Evolutionary conservation across 1,284 basidiomycete species (phyloP).

Genomic region (Ganoderma boninense): DNA sequence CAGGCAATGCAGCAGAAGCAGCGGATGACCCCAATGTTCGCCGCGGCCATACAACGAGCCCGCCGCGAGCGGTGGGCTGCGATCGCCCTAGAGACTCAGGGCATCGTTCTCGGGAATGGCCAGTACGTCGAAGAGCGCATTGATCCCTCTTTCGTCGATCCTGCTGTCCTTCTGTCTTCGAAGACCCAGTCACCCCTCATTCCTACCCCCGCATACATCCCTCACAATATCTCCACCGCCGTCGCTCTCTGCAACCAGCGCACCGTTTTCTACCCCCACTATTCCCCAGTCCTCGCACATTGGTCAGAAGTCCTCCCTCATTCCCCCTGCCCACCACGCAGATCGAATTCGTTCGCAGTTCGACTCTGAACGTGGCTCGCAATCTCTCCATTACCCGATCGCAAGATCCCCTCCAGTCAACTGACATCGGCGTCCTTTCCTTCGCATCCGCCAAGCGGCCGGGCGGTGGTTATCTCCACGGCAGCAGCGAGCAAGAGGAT

Average conservation of each 20-base stretch:
- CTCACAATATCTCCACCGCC: conserved; percentile 49
- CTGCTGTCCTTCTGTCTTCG: neutral
- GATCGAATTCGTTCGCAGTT: conserved; percentile 43
- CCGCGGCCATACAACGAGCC: conserved; percentile 29
- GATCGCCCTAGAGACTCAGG: conserved; percentile 51
- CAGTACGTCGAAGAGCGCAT: conserved; percentile 52
- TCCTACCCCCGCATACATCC: conserved; percentile 16
- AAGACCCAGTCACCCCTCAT: conserved; percentile 30
- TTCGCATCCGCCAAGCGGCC: conserved; percentile 56
- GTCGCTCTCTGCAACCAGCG: conserved; percentile 48
- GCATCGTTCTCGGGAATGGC: conserved; percentile 53
- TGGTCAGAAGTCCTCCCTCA: conserved; percentile 39
- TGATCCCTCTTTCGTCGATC: conserved; percentile 24
- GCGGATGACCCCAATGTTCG: conserved; percentile 6
- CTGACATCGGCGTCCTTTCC: conserved; percentile 53
- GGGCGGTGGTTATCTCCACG: conserved; percentile 55
- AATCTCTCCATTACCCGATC: conserved; percentile 30
- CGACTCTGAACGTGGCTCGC: conserved; percentile 47
- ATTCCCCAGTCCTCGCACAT: conserved; percentile 44
- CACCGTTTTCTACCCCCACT: conserved; percentile 52
- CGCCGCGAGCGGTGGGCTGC: conserved; percentile 39
- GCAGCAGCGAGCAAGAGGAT: conserved; percentile 59
- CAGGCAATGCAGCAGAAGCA: conserved; percentile 11
- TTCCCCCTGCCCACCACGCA: conserved; percentile 30
- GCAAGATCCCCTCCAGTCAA: conserved; percentile 32